These are phyloP conservation scores for Grosmannia penicillata DNA, from an alignment of 2,329 filamentous ascomycete species.

Conservation along the genomic window DNA sequence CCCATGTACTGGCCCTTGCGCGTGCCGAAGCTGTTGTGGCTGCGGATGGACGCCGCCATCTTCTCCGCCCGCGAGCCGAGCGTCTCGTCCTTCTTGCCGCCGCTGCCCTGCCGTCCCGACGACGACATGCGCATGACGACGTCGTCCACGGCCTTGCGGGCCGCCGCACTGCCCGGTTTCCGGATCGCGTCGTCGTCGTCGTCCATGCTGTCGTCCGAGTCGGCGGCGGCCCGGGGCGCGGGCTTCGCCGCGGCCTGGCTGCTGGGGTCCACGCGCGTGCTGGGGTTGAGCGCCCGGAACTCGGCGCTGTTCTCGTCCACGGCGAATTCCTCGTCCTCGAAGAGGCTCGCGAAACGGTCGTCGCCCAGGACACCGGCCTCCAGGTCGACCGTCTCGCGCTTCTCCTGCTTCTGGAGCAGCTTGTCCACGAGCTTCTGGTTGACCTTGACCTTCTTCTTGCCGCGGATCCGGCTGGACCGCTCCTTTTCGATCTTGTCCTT, in stretches of 20 bases:
- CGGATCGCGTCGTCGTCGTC: constrained; percentile 19
- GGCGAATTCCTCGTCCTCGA: constrained; percentile 83
- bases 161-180: constrained; percentile 14
- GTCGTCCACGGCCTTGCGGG: constrained; percentile 5
- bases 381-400: constrained; percentile 40
- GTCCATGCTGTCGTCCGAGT: constrained; percentile 16
- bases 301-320: constrained; percentile 83
- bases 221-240: neutral
- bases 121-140: constrained; percentile 55
- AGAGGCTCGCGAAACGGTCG: constrained; percentile 73
- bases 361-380: constrained; percentile 62
- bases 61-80: constrained; percentile 42
- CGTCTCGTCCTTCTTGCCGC: constrained; percentile 38
- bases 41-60: constrained; percentile 10
- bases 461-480: constrained; percentile 83
- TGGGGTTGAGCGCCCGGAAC: constrained; percentile 81
- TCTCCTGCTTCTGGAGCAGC: constrained; percentile 49
- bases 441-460: constrained; percentile 95
- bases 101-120: constrained; percentile 45
- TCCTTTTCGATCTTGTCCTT: constrained; percentile 96
- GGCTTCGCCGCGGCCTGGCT: constrained; percentile 12
- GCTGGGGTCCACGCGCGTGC: constrained; percentile 40
- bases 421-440: constrained; percentile 72
- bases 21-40: constrained; percentile 23
- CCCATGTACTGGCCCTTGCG: constrained; percentile 36